Evolutionary conservation across 1,139 yeast species (phyloP), one percentile per base, ranked within the genome.

Genomic region (Chernovozyma aurita): DNA sequence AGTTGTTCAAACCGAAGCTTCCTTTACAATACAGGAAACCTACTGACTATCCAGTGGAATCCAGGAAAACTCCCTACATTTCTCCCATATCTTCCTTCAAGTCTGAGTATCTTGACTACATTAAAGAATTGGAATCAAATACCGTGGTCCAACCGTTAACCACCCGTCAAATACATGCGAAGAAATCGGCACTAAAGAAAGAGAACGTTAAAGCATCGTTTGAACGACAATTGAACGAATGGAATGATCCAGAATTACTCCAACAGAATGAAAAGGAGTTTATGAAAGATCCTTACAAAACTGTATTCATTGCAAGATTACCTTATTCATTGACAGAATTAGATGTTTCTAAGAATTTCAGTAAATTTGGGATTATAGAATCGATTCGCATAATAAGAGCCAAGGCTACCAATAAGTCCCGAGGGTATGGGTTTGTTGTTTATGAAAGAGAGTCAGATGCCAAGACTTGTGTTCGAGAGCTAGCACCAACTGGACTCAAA

Each of bases 371-470:
- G 0, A 73, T 76, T 6, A 77, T 90, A 28, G 90, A 83, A 38
- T 70, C 73, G 4, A 66, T 82, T 1, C 65, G 90, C 18, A 70
- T 88, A 3, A 85, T 88, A 1, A 61, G 86, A 44, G 84, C 84
- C 49, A 63, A 39, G 4, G 53, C 51, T 2, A 50, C 65, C 0
- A 28, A 12, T n/a, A 73, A 75, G 44, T 76, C 94, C 1, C 65
- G 78, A 41, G 97, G 97, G 0, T 92, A 92, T 53, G 97, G 85
- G 1, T 92, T 92, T 55, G 65, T 90, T 2, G 82, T 83, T 4
- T 90, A 76, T 57, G 81, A 76, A 48, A 65, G 70, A 32, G 83
- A 74, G 37, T 50, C 57, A 14, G 85, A 76, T 48, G 83, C 84
- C 43, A 70, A 67, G 41, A 56, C 40, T 43, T 88, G 94, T 12